Evolutionary conservation across 495 filamentous ascomycete genomes (phyloP).

Genomic region (Hypoxylon lienhwacheense): DNA sequence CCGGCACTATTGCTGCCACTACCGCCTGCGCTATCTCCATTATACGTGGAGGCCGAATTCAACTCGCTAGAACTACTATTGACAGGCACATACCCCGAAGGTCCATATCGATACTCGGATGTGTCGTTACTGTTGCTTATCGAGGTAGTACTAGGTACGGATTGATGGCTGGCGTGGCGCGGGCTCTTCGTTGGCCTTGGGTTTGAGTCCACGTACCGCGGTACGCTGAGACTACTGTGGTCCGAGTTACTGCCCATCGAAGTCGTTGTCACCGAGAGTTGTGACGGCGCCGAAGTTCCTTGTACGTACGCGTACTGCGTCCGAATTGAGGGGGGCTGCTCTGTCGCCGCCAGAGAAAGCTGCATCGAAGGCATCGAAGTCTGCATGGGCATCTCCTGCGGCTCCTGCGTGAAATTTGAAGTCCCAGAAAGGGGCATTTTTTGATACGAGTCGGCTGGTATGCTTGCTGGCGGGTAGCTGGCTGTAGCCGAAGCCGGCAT

Average conservation of each 20-base stretch:
- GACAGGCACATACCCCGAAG: conserved; percentile 37
- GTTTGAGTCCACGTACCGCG: conserved; percentile 55
- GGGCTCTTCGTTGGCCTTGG: conserved; percentile 58
- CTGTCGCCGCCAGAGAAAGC: conserved; percentile 46
- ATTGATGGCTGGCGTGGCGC: conserved; percentile 53
- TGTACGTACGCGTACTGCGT: conserved; percentile 55
- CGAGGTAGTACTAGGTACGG: conserved; percentile 45
- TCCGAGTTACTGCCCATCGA: conserved; percentile 36
- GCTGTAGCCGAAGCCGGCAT: conserved; percentile 46
- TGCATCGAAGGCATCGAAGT: conserved; percentile 56
- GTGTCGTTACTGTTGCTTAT: conserved; percentile 48
- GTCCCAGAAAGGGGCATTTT: conserved; percentile 51
- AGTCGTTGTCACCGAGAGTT: conserved; percentile 48
- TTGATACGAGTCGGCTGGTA: conserved; percentile 49
- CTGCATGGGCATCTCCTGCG: conserved; percentile 52
- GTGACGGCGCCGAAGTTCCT: conserved; percentile 45
- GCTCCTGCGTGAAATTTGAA: conserved; percentile 50
- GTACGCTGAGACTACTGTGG: conserved; percentile 46
- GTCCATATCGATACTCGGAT: conserved; percentile 55
- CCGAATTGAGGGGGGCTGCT: conserved; percentile 47
- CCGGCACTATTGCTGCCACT: conserved; percentile 13
- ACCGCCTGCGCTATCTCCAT: conserved; percentile 30
- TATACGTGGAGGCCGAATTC: conserved; percentile 41
- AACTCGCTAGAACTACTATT: conserved; percentile 39
- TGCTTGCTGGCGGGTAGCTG: conserved; percentile 48